Evolutionary conservation across 179 eudicot genomes (phyloP), one percentile per base, ranked within the genome.

Genomic region (Silene coronaria): DNA sequence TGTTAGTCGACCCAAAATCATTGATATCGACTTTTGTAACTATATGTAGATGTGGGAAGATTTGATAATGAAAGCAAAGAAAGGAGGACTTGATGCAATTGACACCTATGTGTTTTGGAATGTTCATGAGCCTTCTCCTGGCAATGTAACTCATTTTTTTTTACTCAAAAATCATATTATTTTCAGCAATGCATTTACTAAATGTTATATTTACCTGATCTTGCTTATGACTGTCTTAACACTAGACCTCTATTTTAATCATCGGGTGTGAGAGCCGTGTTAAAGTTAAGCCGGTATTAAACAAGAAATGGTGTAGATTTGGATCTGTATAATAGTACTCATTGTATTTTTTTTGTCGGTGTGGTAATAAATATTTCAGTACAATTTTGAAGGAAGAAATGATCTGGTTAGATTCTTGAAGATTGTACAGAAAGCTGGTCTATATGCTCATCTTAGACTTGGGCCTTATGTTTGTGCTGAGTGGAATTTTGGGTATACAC

Each of bases 401-500:
- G 94, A 94, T 76, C 68, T 94, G 34, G 96, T 94, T 27, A 90
- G 89, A 83, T 94, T 94, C 85, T 71, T 94, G 7, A 92, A 92
- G 89, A 94, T 85, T 62, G 83, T 92, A 53, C 88, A 94, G 77
- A 90, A 88, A 79, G 98, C 97, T 77, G 98, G 98, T 63, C 85
- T 94, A 21, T 94, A 92, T 82, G 94, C 90, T 79, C 88, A 90
- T 75, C 97, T 94, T n/a, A 91, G 98, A 76, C 81, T 94, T 72
- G 98, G 98, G 16, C 98, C 98, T 80, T 94, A 92, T 81, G 89
- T 92, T 81, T 94, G 98, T 80, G 98, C 97, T 7, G 98, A 94
- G 70, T 94, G 98, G 98, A 94, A 94, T 79, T 94, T 90, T 84
- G 98, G 98, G 98, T 94, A 85, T 51, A 59, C 57, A 13, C 19